Conservation (phyloP, 2,329 filamentous ascomycete species). For the Fusarium verrucosum region DNA sequence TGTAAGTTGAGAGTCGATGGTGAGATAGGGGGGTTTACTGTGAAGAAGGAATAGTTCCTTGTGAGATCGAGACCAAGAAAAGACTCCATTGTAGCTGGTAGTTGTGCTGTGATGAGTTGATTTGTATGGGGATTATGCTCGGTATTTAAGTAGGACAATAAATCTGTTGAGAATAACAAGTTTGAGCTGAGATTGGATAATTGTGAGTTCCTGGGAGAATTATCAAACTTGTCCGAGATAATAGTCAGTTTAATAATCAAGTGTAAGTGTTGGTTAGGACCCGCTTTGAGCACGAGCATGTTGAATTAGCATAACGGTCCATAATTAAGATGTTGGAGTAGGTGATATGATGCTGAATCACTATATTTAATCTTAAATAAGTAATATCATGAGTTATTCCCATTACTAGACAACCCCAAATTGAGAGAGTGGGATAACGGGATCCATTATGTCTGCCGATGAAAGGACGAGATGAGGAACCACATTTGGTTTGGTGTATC, state of each 20-base stretch:
- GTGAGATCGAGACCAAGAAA: constrained; percentile 49
- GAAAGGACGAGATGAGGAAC: background rate
- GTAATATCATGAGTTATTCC: background rate
- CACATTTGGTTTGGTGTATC: constrained; percentile 4
- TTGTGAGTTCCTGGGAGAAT: constrained; percentile 10
- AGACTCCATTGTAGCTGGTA: constrained; percentile 42
- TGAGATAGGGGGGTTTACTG: constrained; percentile 25
- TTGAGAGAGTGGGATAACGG: background rate
- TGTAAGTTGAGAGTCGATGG: background rate
- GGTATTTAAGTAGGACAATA: background rate
- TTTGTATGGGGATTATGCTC: background rate
- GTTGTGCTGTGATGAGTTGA: background rate
- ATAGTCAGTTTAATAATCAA: constrained; percentile 29
- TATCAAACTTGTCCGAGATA: constrained; percentile 22
- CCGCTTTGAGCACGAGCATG: constrained; percentile 9
- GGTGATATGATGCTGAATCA: background rate
- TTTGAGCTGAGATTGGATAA: background rate
- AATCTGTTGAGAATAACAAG: constrained; percentile 23
- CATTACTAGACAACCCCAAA: background rate
- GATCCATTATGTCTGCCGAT: background rate
- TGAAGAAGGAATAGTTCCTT: constrained; percentile 50
- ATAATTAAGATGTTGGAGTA: background rate
- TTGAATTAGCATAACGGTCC: constrained; percentile 30
- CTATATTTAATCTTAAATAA: background rate
- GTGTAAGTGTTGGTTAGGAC: constrained; percentile 1